Conservation (phyloP, 2,329 filamentous ascomycete genomes). For the Gaeumannomyces sp. region DNA sequence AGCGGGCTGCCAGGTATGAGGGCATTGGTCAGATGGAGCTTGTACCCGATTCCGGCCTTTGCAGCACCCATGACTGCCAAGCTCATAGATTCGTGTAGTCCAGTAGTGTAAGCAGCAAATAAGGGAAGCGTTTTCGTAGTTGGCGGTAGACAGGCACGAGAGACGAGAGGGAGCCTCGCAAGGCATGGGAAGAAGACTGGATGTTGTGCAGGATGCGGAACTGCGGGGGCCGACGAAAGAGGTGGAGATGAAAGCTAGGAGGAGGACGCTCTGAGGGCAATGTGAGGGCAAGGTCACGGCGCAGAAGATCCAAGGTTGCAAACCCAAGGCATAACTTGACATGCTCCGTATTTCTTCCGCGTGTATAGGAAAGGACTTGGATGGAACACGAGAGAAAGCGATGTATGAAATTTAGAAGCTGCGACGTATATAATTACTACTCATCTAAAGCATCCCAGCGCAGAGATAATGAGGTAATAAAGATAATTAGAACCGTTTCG, state of each 20-base stretch:
- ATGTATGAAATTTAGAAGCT: too few species aligned
- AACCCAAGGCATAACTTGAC: too few species aligned
- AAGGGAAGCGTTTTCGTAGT: too few species aligned
- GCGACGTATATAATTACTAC: too few species aligned
- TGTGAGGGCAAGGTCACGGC: not conserved
- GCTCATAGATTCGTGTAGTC: not conserved
- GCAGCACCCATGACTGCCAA: not conserved
- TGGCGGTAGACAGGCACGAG: not conserved
- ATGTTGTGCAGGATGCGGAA: not conserved
- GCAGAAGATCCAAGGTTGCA: not conserved
- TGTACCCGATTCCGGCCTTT: constrained; percentile 2
- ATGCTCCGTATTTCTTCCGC: too few species aligned
- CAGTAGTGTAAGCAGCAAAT: not conserved
- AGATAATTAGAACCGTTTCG: too few species aligned
- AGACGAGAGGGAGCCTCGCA: not conserved
- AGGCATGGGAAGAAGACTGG: not conserved
- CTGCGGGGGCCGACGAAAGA: not conserved
- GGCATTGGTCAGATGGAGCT: constrained; percentile 6
- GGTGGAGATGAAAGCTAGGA: not conserved
- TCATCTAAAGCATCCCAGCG: too few species aligned
- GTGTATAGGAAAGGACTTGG: too few species aligned
- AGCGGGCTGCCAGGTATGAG: constrained; percentile 5
- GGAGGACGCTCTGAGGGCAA: not conserved
- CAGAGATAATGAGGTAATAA: too few species aligned
- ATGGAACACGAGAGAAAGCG: too few species aligned